Percentiles rank a stretch among this genome's conserved stretches.
These are phyloP conservation scores for Fusarium sp. DNA, from an alignment of 2,329 filamentous ascomycete species.

Conservation along the genomic window DNA sequence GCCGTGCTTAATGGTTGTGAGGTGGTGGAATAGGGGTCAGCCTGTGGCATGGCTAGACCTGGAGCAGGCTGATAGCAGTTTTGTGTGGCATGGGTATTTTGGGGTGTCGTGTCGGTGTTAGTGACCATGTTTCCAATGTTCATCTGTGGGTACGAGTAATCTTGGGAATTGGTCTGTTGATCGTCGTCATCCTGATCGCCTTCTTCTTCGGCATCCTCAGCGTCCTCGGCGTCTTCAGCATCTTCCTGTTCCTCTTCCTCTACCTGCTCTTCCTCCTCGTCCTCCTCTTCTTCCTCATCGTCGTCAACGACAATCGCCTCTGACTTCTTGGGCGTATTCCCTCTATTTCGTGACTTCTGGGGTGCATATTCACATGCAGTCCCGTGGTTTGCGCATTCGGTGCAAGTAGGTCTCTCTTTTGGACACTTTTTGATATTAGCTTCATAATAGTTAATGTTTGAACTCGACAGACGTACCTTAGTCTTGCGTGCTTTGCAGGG, in stretches of 20 bases:
- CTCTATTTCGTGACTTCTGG: constrained; percentile 45
- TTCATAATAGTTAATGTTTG: background rate
- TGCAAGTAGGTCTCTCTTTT: constrained; percentile 54
- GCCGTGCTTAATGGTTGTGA: constrained; percentile 29
- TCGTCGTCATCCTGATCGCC: constrained; percentile 19
- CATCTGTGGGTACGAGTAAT: constrained; percentile 47
- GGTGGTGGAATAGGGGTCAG: constrained; percentile 29
- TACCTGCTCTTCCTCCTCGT: constrained; percentile 27
- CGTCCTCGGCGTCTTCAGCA: background rate
- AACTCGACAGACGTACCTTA: constrained; percentile 50
- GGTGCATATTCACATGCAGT: constrained; percentile 55
- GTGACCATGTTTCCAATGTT: constrained; percentile 47
- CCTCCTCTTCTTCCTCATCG: constrained; percentile 30
- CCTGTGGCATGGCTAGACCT: constrained; percentile 43
- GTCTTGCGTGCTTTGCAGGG: constrained; percentile 51
- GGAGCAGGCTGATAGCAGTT: constrained; percentile 48
- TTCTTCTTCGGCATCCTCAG: constrained; percentile 30
- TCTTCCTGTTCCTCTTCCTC: constrained; percentile 23
- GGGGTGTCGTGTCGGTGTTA: constrained; percentile 34
- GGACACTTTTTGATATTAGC: constrained; percentile 51
- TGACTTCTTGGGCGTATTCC: constrained; percentile 28
- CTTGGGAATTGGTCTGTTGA: constrained; percentile 25
- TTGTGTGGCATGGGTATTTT: constrained; percentile 32
- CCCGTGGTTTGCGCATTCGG: constrained; percentile 50
- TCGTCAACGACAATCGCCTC: constrained; percentile 24